Evolutionary conservation across 805 yeast genomes (phyloP).

Genomic region (Sugiyamaella lignohabitans): DNA sequence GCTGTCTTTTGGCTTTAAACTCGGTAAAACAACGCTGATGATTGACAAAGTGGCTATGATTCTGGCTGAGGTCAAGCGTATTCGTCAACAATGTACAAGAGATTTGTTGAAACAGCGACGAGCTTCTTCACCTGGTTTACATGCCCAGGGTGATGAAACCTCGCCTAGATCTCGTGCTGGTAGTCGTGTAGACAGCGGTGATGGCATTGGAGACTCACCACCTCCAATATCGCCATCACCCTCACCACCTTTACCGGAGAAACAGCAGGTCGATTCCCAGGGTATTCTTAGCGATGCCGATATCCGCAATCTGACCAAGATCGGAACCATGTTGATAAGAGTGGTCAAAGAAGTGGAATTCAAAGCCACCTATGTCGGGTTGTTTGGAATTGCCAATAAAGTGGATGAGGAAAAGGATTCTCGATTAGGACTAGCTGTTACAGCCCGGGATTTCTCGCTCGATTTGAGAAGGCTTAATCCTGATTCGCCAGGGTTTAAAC

Average conservation of each 20-base stretch:
- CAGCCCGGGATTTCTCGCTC: conserved; percentile 31
- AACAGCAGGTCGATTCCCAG: conserved; percentile 4
- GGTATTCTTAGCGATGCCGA: conserved; percentile 18
- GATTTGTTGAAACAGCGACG: not conserved
- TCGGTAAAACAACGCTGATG: conserved; percentile 26
- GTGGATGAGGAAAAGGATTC: not conserved
- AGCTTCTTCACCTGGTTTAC: not conserved
- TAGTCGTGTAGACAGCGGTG: no score
- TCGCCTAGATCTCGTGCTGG: not conserved
- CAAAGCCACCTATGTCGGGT: conserved; percentile 29
- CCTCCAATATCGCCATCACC: not conserved
- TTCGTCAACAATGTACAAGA: conserved; percentile 10
- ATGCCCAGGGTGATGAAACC: not conserved
- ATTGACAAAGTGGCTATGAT: conserved; percentile 19
- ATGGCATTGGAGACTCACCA: no score
- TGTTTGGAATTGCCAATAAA: conserved; percentile 26
- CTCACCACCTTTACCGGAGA: not conserved
- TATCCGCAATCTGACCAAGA: conserved; percentile 19
- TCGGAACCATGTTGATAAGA: conserved; percentile 27
- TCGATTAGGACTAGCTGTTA: conserved; percentile 22
- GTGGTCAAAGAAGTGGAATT: conserved; percentile 34
- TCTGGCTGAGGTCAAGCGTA: conserved; percentile 16
- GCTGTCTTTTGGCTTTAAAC: conserved; percentile 25
- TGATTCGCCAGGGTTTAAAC: conserved; percentile 35
- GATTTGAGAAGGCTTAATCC: conserved; percentile 36